Base-by-base conservation (phyloP, 495 filamentous ascomycete genomes). In the Neurospora sp. region DNA sequence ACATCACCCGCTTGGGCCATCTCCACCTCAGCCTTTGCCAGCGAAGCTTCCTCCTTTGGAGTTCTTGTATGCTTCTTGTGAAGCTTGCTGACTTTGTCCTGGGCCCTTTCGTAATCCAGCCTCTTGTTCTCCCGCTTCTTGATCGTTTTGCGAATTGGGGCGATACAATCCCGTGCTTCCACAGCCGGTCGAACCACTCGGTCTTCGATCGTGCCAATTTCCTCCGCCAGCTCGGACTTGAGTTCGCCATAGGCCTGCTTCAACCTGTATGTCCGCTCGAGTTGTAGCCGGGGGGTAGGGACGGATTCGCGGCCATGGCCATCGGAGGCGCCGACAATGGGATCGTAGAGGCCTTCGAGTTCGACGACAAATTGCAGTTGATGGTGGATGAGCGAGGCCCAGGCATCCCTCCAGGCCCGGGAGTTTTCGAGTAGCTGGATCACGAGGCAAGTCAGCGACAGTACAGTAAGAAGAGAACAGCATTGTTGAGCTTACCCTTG, bases 61-160 rank as follows among this genome's bases (percentile, higher is more conserved):
- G 88, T 89, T 70, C 90, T 88, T 59, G 88, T 91, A 17, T 85
- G 77, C 79, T 97, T 97, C 77, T 90, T 91, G 74, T 87, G 83
- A 31, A 89, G 85, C 76, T 88, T 90, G 73, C 92, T 92, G 27
- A 90, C 89, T 71, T 90, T 89, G 71, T 91, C 87, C 77, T 94
- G 89, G 72, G 89, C 90, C 73, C 91, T 90, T 81, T 98, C 95
- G 77, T 90, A 97, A 79, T 98, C 95, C 65, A 96, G 77, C 86
- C 97, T 92, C 81, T 90, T 93, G 76, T 97, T 91, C 76, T 96
- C 93, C 48, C 95, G 86, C 78, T 93, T 95, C 83, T 97, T 97
- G 79, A 98, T 95, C 3, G 91, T 91, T 81, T 95, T 97, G 78
- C 94, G 91, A 79, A 97, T 85, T 0, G 93, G 91, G 71, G 88